These are phyloP conservation scores for Kwoniella europaea DNA, from an alignment of 768 basidiomycete genomes.

Conservation along the genomic window DNA sequence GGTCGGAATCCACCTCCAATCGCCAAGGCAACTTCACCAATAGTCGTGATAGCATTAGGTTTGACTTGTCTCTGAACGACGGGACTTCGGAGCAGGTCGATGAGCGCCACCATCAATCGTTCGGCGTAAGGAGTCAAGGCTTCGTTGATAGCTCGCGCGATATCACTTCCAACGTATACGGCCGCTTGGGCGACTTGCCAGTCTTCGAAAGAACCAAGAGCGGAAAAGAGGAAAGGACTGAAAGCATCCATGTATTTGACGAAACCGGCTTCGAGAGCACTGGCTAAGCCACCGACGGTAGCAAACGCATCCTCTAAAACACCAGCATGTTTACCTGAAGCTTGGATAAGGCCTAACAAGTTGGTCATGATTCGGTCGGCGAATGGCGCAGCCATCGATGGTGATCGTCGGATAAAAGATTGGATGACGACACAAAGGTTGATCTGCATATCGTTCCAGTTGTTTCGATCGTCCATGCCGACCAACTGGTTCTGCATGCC, in stretches of 20 bases:
- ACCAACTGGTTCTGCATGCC: constrained; percentile 88
- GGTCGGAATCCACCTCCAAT: constrained; percentile 85
- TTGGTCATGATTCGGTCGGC: constrained; percentile 96
- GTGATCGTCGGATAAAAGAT: constrained; percentile 84
- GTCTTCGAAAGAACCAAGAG: constrained; percentile 90
- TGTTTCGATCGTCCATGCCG: constrained; percentile 93
- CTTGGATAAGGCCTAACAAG: constrained; percentile 78
- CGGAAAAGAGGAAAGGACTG: constrained; percentile 72
- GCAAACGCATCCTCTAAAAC: constrained; percentile 96
- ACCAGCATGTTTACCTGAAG: constrained; percentile 89
- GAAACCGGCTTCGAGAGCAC: constrained; percentile 36
- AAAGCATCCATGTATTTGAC: constrained; percentile 48
- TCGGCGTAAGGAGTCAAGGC: constrained; percentile 79
- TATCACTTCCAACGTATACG: constrained; percentile 92
- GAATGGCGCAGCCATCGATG: constrained; percentile 78
- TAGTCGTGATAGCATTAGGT: constrained; percentile 92
- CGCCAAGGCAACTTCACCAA: constrained; percentile 94
- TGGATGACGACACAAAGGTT: constrained; percentile 75
- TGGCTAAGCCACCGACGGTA: constrained; percentile 78
- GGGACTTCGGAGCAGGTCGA: constrained; percentile 88
- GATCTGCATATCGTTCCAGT: constrained; percentile 97
- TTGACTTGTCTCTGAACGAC: constrained; percentile 92
- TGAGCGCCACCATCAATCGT: constrained; percentile 86
- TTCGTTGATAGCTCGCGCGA: constrained; percentile 91
- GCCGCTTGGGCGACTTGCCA: constrained; percentile 94